Evolutionary conservation across 2,329 filamentous ascomycete species (phyloP), one percentile per base, ranked within the genome.

Genomic region (Pseudocercospora ulei): DNA sequence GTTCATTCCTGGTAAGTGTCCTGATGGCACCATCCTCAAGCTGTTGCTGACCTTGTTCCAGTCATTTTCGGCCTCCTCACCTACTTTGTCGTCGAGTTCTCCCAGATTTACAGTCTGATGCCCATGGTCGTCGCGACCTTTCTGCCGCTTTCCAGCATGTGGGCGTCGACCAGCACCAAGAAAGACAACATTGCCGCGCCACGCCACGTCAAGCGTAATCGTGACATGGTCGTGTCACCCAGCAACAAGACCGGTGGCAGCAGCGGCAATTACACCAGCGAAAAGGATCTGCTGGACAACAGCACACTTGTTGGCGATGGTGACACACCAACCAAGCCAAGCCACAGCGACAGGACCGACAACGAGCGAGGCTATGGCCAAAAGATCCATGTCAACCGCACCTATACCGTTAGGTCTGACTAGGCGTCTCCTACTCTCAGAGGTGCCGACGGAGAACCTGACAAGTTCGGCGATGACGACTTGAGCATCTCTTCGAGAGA

Each of bases 91-190:
- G 34, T 66, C 13, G 43, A 54, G 3, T 64, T 72, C 35, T 68
- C 70, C 3, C 70, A 76, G 47, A 61, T 80, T 19, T 65, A 67
- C 39, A 67, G 69, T 33, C 63, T 73, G 43, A 65, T 73, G 38
- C 59, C 76, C 5, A 76, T 75, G 9, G 59, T 75, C 12, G 71
- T 78, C 22, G 71, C 71, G 41, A 67, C 80, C 43, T 75, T 75
- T 46, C 69, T 82, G 9, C 78, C 78, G 1, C 65, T 82, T 7
- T 78, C 76, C 8, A 72, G 75, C 11, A 68, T 82, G 48, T 82
- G 78, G 78, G 78, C 78, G 8, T 60, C 65, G 3, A 59, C 62
- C 12, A 57, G 52, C 33, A 56, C 56, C 18, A 43, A 48, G 27
- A 51, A 45, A 35, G 49, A 48, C 30, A 53, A 50, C 41, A 50